phyloP scores from a whole-genome alignment of 2,329 filamentous ascomycete genomes.

The Trichoderma sp. region DNA sequence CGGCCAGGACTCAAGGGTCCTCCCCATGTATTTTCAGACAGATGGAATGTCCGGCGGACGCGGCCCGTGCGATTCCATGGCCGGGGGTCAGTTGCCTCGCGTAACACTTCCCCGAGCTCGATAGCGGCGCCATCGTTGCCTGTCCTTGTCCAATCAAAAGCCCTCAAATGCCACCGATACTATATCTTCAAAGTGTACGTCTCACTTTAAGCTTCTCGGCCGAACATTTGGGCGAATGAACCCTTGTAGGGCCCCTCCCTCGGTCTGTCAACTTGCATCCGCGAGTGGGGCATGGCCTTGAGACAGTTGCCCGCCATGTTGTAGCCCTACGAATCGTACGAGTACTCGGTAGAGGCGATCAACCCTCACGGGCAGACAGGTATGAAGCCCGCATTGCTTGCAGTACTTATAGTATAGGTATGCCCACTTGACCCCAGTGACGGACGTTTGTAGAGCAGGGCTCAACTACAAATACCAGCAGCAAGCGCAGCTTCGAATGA shows the following conservation, averaged over 20 bases:
- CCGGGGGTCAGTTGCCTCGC: not conserved
- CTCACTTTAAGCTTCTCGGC: not conserved
- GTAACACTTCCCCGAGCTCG: not conserved
- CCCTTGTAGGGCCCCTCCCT: not conserved
- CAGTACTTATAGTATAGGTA: no score
- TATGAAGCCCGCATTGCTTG: no score
- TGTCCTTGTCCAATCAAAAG: not conserved
- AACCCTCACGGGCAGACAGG: no score
- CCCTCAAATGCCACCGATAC: no score
- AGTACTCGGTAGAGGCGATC: no score
- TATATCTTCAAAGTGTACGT: no score
- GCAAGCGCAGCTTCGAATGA: not conserved
- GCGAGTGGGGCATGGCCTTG: not conserved
- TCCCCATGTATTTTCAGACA: not conserved
- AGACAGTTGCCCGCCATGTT: no score
- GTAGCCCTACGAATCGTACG: no score
- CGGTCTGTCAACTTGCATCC: not conserved
- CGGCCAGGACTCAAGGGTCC: not conserved
- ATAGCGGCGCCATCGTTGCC: not conserved
- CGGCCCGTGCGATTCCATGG: conserved; percentile 5
- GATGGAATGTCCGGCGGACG: conserved; percentile 3
- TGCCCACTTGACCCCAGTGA: no score
- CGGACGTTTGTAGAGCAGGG: not conserved
- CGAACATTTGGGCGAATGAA: not conserved
- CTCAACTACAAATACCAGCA: not conserved